Evolutionary conservation across 257 asterid species (phyloP).

Genomic region (Avicennia marina): DNA sequence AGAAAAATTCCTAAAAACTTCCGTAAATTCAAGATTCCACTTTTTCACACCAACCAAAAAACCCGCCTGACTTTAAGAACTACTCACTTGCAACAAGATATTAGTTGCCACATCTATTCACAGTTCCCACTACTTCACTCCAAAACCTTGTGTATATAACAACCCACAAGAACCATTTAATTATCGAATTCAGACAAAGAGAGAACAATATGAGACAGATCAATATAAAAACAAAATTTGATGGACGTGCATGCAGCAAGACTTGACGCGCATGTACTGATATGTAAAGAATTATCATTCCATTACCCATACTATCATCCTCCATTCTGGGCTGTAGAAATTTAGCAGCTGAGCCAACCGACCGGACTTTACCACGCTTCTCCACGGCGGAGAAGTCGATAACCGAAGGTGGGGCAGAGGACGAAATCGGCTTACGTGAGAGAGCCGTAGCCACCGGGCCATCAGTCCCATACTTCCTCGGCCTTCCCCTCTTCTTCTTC

Average conservation of each 20-base stretch:
- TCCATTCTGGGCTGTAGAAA: slow-evolving; percentile 44
- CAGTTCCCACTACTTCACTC: slow-evolving; percentile 53
- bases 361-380: slow-evolving; percentile 62
- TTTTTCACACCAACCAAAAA: slow-evolving; percentile 14
- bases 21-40: slow-evolving; percentile 36
- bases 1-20: too few relatives aligned
- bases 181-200: slow-evolving; percentile 10
- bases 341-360: slow-evolving; percentile 43
- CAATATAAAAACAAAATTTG: slow-evolving; percentile 19
- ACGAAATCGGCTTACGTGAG: slow-evolving; percentile 85
- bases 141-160: slow-evolving; percentile 20
- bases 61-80: slow-evolving; percentile 20
- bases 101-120: slow-evolving; percentile 39
- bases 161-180: not conserved
- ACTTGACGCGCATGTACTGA: too few relatives aligned
- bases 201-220: slow-evolving; percentile 19
- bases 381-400: slow-evolving; percentile 74
- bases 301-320: slow-evolving; percentile 43
- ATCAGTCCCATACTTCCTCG: slow-evolving; percentile 83
- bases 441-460: slow-evolving; percentile 54
- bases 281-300: too few relatives aligned
- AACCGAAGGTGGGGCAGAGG: slow-evolving; percentile 80
- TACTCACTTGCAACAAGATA: slow-evolving; percentile 35
- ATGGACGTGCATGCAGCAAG: slow-evolving; percentile 41
- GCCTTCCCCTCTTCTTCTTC: slow-evolving; percentile 93